Evolutionary conservation across 148 eudicot species (phyloP).

Genomic region (Heliamphora exappendiculata): DNA sequence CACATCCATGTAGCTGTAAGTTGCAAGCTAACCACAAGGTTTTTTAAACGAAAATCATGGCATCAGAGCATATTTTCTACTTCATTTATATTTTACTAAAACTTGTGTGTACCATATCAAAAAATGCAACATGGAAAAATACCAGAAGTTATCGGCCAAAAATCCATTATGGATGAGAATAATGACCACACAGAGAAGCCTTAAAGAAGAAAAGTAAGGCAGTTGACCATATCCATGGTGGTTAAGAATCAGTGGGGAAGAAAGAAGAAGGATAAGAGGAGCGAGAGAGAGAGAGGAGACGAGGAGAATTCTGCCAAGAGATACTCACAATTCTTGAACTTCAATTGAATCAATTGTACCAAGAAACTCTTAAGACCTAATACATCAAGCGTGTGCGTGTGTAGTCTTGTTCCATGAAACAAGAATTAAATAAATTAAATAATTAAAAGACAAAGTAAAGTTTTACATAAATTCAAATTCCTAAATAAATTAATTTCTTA

Average conservation of each 20-base stretch:
- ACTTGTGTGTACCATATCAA: background rate
- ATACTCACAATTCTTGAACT: background rate
- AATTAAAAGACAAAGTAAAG: background rate
- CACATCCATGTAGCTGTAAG: background rate
- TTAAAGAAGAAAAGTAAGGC: background rate
- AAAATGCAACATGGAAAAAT: background rate
- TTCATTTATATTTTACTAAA: background rate
- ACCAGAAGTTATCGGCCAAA: no score
- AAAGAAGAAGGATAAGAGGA: background rate
- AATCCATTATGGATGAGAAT: background rate
- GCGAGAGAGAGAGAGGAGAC: background rate
- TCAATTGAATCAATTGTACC: background rate
- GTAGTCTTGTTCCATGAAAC: background rate
- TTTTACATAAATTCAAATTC: background rate
- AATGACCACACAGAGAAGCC: background rate
- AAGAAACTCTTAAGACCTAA: background rate
- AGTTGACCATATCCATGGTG: background rate
- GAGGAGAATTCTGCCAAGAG: background rate
- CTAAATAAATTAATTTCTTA: background rate
- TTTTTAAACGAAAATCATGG: background rate
- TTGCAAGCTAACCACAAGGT: background rate
- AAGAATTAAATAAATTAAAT: no score
- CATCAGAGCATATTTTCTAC: background rate
- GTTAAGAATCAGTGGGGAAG: constrained; percentile 1
- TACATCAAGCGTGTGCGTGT: background rate